These are phyloP conservation scores for Phytopythium vexans DNA, from an alignment of 352 stramenopile genomes.

Conservation along the genomic window DNA sequence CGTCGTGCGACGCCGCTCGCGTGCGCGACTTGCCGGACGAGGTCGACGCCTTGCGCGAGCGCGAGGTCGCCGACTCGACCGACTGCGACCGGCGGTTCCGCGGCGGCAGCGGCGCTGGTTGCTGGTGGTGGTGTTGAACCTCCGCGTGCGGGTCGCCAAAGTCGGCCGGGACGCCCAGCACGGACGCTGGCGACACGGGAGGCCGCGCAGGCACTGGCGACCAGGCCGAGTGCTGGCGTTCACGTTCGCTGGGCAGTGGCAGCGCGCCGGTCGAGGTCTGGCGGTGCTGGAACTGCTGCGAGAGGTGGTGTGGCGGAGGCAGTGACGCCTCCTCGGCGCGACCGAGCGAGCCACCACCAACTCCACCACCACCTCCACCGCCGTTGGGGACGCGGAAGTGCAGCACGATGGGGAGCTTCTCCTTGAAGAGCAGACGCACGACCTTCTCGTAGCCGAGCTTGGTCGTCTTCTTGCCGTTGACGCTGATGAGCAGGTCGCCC, in stretches of 20 bases:
- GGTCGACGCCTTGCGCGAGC: background rate
- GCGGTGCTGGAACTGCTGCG: slow-evolving; percentile 8
- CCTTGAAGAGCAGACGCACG: slow-evolving; percentile 75
- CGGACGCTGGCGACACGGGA: background rate
- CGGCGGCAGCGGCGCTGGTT: background rate
- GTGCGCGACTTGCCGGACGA: no score
- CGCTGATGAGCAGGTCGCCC: slow-evolving; percentile 72
- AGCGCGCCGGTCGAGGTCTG: background rate
- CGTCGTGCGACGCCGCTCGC: no score
- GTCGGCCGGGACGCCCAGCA: slow-evolving; percentile 5
- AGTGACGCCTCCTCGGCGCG: slow-evolving; percentile 1
- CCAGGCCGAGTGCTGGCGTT: no score
- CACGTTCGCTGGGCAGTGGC: slow-evolving; percentile 1
- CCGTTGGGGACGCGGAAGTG: slow-evolving; percentile 59
- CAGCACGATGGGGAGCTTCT: slow-evolving; percentile 66
- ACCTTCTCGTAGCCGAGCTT: slow-evolving; percentile 78
- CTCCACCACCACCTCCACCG: background rate
- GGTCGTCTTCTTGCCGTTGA: slow-evolving; percentile 76
- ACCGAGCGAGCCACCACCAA: background rate
- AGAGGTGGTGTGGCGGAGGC: background rate
- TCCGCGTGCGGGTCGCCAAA: background rate
- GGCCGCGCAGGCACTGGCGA: background rate
- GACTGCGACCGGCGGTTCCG: background rate
- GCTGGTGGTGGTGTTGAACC: background rate
- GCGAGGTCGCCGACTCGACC: background rate